Base-by-base conservation (phyloP, 176 grass and related monocot species). In the Carex littledalei region DNA sequence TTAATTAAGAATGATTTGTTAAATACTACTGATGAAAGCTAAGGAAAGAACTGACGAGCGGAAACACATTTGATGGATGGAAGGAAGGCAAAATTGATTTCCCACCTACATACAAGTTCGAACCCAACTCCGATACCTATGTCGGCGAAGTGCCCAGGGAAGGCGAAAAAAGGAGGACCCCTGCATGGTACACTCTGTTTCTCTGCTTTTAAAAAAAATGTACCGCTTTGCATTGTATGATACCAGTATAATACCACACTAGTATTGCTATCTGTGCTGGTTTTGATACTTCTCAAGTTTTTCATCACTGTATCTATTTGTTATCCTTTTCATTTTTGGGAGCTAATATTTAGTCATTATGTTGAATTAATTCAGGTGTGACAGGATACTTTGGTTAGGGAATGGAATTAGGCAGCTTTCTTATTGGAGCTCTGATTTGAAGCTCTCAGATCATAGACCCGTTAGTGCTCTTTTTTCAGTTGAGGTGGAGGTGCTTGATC, bases 31-130 rank as follows among this genome's bases (percentile, higher is more conserved):
- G 67, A 47, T 52, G 31, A 64, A 66, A 94, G 92, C 74, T 92
- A 61, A 90, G 45, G 60, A 92, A 92, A 80, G 90, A 94, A 70
- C 81, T 92, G 61, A 88, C 49, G 65, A 92, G 62, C 20, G 92
- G 92, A 31, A 84, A 31, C 54, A 94, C 62, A 66, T 94, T 94
- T 85, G 76, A 76, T 26, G 92, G 92, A 69, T 94, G 92, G 90
- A 90, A 90, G 35, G 90, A 94, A 82, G 90, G 88, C 7, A 17
- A 17, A 34, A 90, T 94, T 31, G 57, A 85, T 83, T 94, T 92
- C 72, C 67, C 87, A 66, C 92, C 92, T 11, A 94, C 92, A 49
- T 94, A 94, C 75, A 94, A 94, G 61, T 92, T 86, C 15, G 84
- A 90, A 84, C 79, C 7, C 21, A 87, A 94, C 35, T 90, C 92